These are phyloP conservation scores for Aspergillus avenaceus DNA, from an alignment of 495 filamentous ascomycete species.

Conservation along the genomic window DNA sequence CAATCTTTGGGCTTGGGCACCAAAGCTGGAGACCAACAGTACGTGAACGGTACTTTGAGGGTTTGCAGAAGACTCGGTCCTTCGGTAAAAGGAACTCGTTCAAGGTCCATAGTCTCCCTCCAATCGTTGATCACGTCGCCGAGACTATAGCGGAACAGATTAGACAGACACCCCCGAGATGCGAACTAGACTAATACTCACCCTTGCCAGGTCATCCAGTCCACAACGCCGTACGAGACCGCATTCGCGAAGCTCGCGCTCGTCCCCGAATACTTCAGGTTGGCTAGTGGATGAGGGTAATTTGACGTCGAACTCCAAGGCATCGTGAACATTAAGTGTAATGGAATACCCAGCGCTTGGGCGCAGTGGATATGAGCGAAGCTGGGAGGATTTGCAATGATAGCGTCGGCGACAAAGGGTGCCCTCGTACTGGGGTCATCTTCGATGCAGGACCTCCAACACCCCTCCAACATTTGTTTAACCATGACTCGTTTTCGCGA, in stretches of 20 bases:
- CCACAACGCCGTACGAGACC: slow-evolving; percentile 57
- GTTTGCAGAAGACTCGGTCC: slow-evolving; percentile 33
- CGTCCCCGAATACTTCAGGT: slow-evolving; percentile 43
- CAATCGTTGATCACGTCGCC: slow-evolving; percentile 59
- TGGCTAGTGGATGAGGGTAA: slow-evolving; percentile 56
- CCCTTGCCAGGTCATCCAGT: slow-evolving; percentile 68
- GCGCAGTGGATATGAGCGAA: slow-evolving; percentile 66
- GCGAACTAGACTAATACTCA: slow-evolving; percentile 12
- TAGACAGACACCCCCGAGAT: not conserved
- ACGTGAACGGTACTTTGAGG: slow-evolving; percentile 57
- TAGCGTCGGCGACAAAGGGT: slow-evolving; percentile 62
- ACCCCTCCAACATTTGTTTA: slow-evolving; percentile 58
- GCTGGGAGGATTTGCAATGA: slow-evolving; percentile 64
- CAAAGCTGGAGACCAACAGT: slow-evolving; percentile 61
- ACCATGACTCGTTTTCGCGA: slow-evolving; percentile 44
- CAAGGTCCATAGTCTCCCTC: slow-evolving; percentile 47
- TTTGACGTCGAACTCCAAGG: slow-evolving; percentile 52
- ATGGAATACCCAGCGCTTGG: slow-evolving; percentile 54
- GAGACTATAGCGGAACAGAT: slow-evolving; percentile 32
- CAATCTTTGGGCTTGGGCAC: slow-evolving; percentile 61
- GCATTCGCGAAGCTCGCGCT: slow-evolving; percentile 49
- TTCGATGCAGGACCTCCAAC: slow-evolving; percentile 61
- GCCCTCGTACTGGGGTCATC: slow-evolving; percentile 45
- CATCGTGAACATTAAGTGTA: slow-evolving; percentile 68
- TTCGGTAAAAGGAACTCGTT: slow-evolving; percentile 38